Evolutionary conservation across 768 basidiomycete species (phyloP).

Genomic region (Mycena filopes): DNA sequence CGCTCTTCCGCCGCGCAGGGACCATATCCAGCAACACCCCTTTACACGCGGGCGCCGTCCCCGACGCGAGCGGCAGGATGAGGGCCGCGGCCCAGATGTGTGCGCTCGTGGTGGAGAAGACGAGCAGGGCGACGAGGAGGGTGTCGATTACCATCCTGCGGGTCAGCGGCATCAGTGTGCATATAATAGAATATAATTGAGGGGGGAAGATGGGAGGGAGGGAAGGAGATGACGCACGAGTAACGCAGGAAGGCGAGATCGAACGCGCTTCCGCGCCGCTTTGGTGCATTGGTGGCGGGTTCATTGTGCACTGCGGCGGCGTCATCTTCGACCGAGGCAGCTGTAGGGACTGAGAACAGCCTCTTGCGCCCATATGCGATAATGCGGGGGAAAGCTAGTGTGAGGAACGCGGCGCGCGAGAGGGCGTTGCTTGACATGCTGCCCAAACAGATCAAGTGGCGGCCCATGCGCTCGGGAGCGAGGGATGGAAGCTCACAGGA

Average conservation of each 20-base stretch:
- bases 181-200: too few species aligned
- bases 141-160: constrained; percentile 27
- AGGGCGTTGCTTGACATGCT: constrained; percentile 29
- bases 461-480: too few species aligned
- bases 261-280: constrained; percentile 11
- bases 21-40: constrained; percentile 30
- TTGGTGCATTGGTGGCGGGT: constrained; percentile 1
- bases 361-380: constrained; percentile 21
- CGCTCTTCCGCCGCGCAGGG: constrained; percentile 11
- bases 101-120: not conserved
- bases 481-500: constrained; percentile 9
- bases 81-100: constrained; percentile 25
- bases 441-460: too few species aligned
- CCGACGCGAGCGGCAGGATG: constrained; percentile 25
- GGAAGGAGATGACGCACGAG: constrained; percentile 13
- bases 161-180: too few species aligned
- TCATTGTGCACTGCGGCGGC: too few species aligned
- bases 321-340: too few species aligned
- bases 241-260: constrained; percentile 28
- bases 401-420: constrained; percentile 32
- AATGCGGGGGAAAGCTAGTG: constrained; percentile 28
- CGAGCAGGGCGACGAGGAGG: constrained; percentile 14
- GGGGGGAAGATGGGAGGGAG: too few species aligned
- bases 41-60: constrained; percentile 28
- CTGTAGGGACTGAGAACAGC: not conserved